phyloP scores from a whole-genome alignment of 306 rosid species.

The Ochetophila trinervis region DNA sequence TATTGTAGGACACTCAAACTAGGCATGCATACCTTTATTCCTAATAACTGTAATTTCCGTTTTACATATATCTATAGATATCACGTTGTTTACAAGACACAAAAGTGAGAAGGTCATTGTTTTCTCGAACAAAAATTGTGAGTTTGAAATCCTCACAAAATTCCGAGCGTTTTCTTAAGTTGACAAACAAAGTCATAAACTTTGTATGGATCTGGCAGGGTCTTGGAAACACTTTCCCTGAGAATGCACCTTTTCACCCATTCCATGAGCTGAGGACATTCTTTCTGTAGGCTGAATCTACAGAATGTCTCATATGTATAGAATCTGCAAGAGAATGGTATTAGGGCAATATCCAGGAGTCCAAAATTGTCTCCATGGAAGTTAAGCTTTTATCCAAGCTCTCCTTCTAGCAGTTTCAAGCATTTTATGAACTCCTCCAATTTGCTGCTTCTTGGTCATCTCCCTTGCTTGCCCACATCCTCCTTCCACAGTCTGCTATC shows the following conservation, averaged over 20 bases:
- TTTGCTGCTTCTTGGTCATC: slow-evolving; percentile 22
- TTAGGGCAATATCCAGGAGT: slow-evolving; percentile 22
- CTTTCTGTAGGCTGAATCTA: slow-evolving; percentile 16
- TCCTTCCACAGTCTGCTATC: background rate
- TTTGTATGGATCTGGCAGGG: slow-evolving; percentile 32
- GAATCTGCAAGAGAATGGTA: slow-evolving; percentile 19
- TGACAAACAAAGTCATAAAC: slow-evolving; percentile 19
- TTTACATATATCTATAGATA: no score
- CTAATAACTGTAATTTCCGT: no score
- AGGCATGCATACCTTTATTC: no score
- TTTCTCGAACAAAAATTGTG: no score
- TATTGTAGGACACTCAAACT: no score
- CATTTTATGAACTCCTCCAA: slow-evolving; percentile 16
- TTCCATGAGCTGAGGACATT: slow-evolving; percentile 14
- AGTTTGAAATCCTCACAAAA: background rate
- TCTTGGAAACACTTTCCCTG: slow-evolving; percentile 20
- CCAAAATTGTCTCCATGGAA: slow-evolving; percentile 26
- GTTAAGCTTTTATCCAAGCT: slow-evolving; percentile 31
- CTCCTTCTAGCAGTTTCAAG: slow-evolving; percentile 21
- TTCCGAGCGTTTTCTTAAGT: slow-evolving; percentile 13
- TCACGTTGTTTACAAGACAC: no score
- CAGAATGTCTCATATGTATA: slow-evolving; percentile 13
- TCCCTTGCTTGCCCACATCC: slow-evolving; percentile 24
- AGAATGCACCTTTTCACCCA: slow-evolving; percentile 21
- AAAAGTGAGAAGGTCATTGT: no score